phyloP scores from a whole-genome alignment of 2,329 filamentous ascomycete genomes.

The Scortechinia acanthostroma region DNA sequence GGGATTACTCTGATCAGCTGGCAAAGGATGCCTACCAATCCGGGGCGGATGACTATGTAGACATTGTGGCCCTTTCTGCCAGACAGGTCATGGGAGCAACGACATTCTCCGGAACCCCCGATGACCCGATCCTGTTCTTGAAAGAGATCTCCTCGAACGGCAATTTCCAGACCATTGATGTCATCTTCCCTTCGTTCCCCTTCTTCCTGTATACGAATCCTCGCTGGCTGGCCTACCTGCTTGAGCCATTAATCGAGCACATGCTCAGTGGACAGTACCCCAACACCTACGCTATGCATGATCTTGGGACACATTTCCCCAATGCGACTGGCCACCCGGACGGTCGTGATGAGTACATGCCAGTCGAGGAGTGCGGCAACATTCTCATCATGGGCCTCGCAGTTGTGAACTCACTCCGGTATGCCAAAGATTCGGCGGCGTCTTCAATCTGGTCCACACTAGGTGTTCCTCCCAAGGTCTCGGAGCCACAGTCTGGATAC shows the following conservation, averaged over 20 bases:
- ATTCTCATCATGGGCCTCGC: slow-evolving; percentile 76
- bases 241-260: slow-evolving; percentile 76
- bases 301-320: slow-evolving; percentile 66
- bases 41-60: slow-evolving; percentile 68
- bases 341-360: slow-evolving; percentile 69
- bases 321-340: slow-evolving; percentile 70
- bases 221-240: slow-evolving; percentile 69
- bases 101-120: slow-evolving; percentile 66
- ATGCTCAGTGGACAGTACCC: slow-evolving; percentile 78
- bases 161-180: slow-evolving; percentile 79
- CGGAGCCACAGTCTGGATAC: slow-evolving; percentile 4
- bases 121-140: slow-evolving; percentile 69
- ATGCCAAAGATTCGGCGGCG: slow-evolving; percentile 50
- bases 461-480: slow-evolving; percentile 29
- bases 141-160: slow-evolving; percentile 84
- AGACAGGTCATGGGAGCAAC: slow-evolving; percentile 76
- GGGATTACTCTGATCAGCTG: slow-evolving; percentile 69
- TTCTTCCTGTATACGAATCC: slow-evolving; percentile 85
- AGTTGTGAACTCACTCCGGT: slow-evolving; percentile 67
- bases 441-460: slow-evolving; percentile 38
- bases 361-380: slow-evolving; percentile 68
- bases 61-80: slow-evolving; percentile 71
- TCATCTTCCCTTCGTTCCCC: slow-evolving; percentile 79
- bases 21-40: slow-evolving; percentile 66
- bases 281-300: slow-evolving; percentile 74